Base-by-base conservation (phyloP, 768 basidiomycete species). In the Tremella mesenterica region DNA sequence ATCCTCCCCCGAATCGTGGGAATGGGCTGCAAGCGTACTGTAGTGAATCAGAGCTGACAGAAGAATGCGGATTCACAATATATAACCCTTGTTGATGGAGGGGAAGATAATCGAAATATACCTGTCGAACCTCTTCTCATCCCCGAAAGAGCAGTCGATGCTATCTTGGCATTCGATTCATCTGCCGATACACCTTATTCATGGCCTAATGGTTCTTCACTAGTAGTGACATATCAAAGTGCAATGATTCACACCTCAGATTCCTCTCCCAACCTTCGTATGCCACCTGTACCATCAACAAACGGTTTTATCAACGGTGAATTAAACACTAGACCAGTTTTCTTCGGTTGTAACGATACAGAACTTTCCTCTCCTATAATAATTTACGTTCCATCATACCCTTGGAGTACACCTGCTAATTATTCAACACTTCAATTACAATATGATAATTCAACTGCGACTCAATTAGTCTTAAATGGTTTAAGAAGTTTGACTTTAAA, bases 331-430 rank as follows among this genome's bases (percentile, higher is more conserved):
- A 50, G 69, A 48, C 73, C 65, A 25, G 61, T 59, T 0, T 63
- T 67, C 49, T 69, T 69, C 36, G 67, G 69, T n/a, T 64, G 67
- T 53, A 67, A 73, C 53, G 70, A 71, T 41, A 69, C 71, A 41
- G 79, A 80, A 52, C n/a, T n/a, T n/a, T n/a, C n/a, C n/a, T 84
- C 78, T 57, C 86, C 86, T 0, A 59, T 88, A 18, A 72, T 88
- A 34, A 79, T 88, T 38, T 87, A 85, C 63, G 75, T 88, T 6
- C 87, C 88, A 5, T 86, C 84, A 67, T 78, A 85, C 27, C 85
- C 86, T 33, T 60, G 62, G 61, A 54, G 56, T 7, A 64, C 48
- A 41, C 50, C 56, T 26, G 59, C 60, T 50, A 72, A 74, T 56
- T 64, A 59, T 5, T 61, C 61, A 4, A 74, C 68, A 61, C 74